These are phyloP conservation scores for Fusarium circinatum DNA, from an alignment of 2,329 filamentous ascomycete genomes.

Conservation along the genomic window DNA sequence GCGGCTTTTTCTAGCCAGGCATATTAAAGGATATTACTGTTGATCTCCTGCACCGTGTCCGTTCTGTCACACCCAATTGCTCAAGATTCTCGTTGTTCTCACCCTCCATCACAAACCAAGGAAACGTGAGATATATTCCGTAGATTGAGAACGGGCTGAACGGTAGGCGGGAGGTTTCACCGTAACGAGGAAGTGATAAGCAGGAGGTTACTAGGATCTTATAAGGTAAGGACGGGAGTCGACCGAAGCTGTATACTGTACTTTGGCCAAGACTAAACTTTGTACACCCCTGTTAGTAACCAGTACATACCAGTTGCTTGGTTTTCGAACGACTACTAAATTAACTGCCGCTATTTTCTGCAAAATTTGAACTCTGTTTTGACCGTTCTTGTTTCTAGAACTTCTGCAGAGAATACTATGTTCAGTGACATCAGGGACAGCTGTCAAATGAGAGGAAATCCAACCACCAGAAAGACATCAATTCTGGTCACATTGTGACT, in stretches of 20 bases:
- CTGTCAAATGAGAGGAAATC: neutral
- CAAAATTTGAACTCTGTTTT: constrained; percentile 20
- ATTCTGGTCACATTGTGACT: neutral
- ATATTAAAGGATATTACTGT: constrained; percentile 4
- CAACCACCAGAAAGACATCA: neutral
- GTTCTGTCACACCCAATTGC: constrained; percentile 6
- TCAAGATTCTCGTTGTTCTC: constrained; percentile 7
- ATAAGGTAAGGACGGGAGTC: constrained; percentile 18
- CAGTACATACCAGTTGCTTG: constrained; percentile 5
- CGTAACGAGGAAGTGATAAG: constrained; percentile 23
- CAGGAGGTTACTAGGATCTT: constrained; percentile 24
- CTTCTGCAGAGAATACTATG: constrained; percentile 2
- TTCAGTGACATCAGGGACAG: constrained; percentile 23
- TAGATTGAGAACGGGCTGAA: constrained; percentile 18
- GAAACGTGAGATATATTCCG: constrained; percentile 28
- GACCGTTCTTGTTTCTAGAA: constrained; percentile 21
- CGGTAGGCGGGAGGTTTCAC: constrained; percentile 4
- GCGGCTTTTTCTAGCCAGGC: neutral
- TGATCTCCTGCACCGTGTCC: constrained; percentile 25
- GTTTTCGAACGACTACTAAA: neutral
- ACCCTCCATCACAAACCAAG: constrained; percentile 32
- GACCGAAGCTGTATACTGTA: constrained; percentile 31
- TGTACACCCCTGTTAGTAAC: neutral
- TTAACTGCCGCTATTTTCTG: neutral
- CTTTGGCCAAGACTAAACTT: constrained; percentile 4